Evolutionary conservation across 2,329 filamentous ascomycete species (phyloP).

Genomic region (Fusarium illudens): DNA sequence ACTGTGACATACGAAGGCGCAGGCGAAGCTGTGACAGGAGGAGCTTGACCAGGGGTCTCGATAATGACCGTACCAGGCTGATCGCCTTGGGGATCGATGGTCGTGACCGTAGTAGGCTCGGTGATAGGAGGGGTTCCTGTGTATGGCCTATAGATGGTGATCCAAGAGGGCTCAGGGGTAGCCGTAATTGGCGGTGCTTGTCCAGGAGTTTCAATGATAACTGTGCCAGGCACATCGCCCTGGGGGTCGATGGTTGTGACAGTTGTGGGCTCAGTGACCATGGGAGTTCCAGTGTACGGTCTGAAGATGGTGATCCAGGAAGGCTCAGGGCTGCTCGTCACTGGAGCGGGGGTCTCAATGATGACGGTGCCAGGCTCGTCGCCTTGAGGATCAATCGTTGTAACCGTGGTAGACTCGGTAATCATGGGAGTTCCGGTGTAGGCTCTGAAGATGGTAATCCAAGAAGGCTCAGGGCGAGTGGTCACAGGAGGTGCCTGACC

Average conservation of each 20-base stretch:
- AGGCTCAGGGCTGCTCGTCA: not conserved
- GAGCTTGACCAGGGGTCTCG: conserved; percentile 8
- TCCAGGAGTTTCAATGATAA: conserved; percentile 1
- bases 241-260: not conserved
- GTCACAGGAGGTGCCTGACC: not conserved
- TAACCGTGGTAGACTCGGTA: not conserved
- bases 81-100: not conserved
- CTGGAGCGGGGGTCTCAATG: not conserved
- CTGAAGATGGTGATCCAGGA: not conserved
- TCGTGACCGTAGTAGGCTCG: not conserved
- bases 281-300: not conserved
- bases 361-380: not conserved
- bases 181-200: not conserved
- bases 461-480: not conserved
- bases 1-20: conserved; percentile 17
- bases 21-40: not conserved
- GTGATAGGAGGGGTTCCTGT: not conserved
- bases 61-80: conserved; percentile 5
- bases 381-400: not conserved
- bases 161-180: not conserved
- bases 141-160: not conserved
- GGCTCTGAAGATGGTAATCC: not conserved
- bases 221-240: not conserved
- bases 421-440: not conserved
- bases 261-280: not conserved